A percentile compares a stretch with the other conserved stretches of the same genome.
phyloP scores from a whole-genome alignment of 2,329 filamentous ascomycete genomes.

The Colletotrichum limetticola region DNA sequence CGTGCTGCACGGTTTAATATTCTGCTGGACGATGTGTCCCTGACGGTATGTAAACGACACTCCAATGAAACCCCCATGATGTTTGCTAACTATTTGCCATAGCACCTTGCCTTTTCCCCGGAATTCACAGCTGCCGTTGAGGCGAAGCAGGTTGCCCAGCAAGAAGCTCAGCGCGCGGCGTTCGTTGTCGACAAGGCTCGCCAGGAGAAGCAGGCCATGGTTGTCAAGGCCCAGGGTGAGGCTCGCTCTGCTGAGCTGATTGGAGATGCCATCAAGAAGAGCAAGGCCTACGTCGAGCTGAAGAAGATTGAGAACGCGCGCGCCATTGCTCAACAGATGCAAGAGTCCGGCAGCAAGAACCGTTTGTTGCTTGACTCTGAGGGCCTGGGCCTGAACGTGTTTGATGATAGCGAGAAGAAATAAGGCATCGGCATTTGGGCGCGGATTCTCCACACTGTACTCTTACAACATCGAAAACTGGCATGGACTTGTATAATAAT shows the following conservation, averaged over 20 bases:
- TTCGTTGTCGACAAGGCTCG: constrained; percentile 99
- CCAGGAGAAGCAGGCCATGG: constrained; percentile 99
- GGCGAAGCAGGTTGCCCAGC: constrained; percentile 80
- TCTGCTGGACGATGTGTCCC: constrained; percentile 93
- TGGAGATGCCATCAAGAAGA: constrained; percentile 99
- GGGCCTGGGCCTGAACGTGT: constrained; percentile 91
- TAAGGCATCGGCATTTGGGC: constrained; percentile 41
- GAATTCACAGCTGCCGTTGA: constrained; percentile 80
- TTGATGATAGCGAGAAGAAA: constrained; percentile 63
- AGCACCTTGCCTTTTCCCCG: constrained; percentile 79
- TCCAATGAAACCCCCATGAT: background rate
- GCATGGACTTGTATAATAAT: constrained; percentile 32
- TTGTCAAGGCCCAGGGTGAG: constrained; percentile 98
- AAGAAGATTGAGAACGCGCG: constrained; percentile 98
- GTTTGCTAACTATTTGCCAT: constrained; percentile 39
- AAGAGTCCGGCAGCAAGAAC: constrained; percentile 88
- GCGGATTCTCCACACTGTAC: constrained; percentile 60
- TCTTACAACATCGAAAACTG: constrained; percentile 12
- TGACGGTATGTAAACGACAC: constrained; percentile 74
- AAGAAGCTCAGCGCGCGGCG: constrained; percentile 96
- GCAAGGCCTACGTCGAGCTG: constrained; percentile 93
- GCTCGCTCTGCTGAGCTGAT: constrained; percentile 97
- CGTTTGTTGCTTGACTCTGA: constrained; percentile 93
- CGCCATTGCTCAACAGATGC: constrained; percentile 86
- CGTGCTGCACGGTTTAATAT: constrained; percentile 98